phyloP scores from a whole-genome alignment of 1,139 yeast genomes.

The Lodderomyces beijingensis region DNA sequence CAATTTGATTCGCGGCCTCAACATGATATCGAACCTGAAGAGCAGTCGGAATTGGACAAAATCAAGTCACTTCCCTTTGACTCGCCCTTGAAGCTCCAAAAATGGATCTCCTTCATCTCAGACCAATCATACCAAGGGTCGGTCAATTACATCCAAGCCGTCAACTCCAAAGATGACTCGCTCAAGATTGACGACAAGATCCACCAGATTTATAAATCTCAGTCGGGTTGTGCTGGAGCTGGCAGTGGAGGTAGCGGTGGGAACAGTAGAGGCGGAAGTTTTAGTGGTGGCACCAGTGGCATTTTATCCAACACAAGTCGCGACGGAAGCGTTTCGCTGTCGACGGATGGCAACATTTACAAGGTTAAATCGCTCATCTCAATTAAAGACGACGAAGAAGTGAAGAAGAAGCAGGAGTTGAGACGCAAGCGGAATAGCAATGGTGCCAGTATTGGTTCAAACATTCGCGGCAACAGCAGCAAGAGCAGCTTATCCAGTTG shows the following conservation, averaged over 20 bases:
- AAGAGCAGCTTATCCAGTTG: slow-evolving; percentile 9
- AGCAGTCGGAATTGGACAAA: background rate
- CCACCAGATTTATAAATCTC: slow-evolving; percentile 30
- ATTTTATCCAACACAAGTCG: background rate
- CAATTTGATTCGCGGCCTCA: too few species aligned
- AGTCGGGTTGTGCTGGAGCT: slow-evolving; percentile 11
- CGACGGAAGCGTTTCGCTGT: slow-evolving; percentile 1
- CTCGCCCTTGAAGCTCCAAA: slow-evolving; percentile 15
- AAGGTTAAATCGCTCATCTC: slow-evolving; percentile 39
- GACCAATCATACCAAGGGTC: slow-evolving; percentile 28
- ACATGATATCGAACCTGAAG: background rate
- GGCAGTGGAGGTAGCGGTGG: background rate
- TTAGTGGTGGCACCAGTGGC: slow-evolving; percentile 2
- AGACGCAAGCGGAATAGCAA: slow-evolving; percentile 9
- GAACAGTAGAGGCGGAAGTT: background rate
- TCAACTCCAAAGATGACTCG: slow-evolving; percentile 19
- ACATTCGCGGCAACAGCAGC: background rate
- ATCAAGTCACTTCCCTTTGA: background rate
- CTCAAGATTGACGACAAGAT: slow-evolving; percentile 23
- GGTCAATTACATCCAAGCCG: slow-evolving; percentile 20
- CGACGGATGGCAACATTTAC: slow-evolving; percentile 21
- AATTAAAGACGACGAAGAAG: slow-evolving; percentile 27
- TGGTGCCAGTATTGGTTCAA: background rate
- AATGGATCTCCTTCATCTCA: slow-evolving; percentile 24
- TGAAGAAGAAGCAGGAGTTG: slow-evolving; percentile 15